Conservation (phyloP, 805 yeast genomes). For the Zygotorulaspora sp. region DNA sequence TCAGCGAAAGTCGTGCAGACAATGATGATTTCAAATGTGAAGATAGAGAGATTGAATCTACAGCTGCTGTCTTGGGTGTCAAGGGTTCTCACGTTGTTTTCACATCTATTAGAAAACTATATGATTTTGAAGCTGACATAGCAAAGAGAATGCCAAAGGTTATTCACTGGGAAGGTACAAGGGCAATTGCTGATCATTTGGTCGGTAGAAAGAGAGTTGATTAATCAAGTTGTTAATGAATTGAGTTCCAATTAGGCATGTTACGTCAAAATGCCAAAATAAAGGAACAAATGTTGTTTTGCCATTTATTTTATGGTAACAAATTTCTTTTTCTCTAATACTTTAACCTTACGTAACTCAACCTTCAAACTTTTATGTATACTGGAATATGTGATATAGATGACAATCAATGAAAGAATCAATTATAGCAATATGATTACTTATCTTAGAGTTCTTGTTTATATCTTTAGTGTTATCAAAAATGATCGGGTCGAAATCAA, state of each 20-base stretch:
- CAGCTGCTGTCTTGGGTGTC: conserved; percentile 83
- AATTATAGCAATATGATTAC: background rate
- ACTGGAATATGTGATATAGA: conserved; percentile 20
- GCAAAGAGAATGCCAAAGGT: conserved; percentile 80
- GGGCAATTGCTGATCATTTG: conserved; percentile 78
- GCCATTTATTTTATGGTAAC: conserved; percentile 5
- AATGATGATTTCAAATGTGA: conserved; percentile 30
- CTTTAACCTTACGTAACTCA: background rate
- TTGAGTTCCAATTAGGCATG: conserved; percentile 7
- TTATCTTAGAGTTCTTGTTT: background rate
- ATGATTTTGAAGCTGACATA: conserved; percentile 82
- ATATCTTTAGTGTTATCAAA: background rate
- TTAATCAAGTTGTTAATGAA: conserved; percentile 5
- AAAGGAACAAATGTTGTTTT: conserved; percentile 3
- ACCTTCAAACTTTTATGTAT: conserved; percentile 12
- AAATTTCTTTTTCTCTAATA: conserved; percentile 4
- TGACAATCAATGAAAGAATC: conserved; percentile 10
- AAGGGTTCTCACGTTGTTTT: conserved; percentile 71
- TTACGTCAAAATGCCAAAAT: conserved; percentile 17
- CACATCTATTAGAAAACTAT: conserved; percentile 67
- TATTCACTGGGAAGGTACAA: conserved; percentile 73
- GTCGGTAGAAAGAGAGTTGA: conserved; percentile 58
- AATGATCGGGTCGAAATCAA: too few species aligned
- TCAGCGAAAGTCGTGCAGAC: conserved; percentile 31
- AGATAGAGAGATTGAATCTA: conserved; percentile 38